These are phyloP conservation scores for Danielia reshetovae DNA, from an alignment of 805 yeast genomes.

Conservation along the genomic window DNA sequence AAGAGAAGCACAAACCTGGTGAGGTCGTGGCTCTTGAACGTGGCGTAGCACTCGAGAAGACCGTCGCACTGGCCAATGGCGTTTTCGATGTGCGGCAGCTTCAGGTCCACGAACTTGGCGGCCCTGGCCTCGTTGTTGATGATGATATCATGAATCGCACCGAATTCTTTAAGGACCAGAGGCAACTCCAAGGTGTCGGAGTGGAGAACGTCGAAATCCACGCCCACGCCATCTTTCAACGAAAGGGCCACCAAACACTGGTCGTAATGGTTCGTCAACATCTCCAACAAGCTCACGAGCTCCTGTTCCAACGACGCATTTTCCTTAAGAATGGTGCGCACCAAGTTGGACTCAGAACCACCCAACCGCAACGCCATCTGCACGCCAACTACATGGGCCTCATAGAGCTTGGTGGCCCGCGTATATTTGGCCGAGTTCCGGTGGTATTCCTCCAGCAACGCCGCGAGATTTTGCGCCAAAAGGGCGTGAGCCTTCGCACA, in stretches of 20 bases:
- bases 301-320: constrained; percentile 58
- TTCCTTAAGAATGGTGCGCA: constrained; percentile 20
- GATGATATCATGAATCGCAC: constrained; percentile 32
- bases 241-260: constrained; percentile 56
- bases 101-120: constrained; percentile 16
- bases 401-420: constrained; percentile 12
- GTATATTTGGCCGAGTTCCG: constrained; percentile 12
- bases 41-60: constrained; percentile 16
- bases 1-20: constrained; percentile 22
- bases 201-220: constrained; percentile 43
- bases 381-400: constrained; percentile 9
- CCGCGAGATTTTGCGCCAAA: constrained; percentile 1
- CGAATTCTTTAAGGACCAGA: constrained; percentile 41
- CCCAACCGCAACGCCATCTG: constrained; percentile 4
- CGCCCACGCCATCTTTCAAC: constrained; percentile 28
- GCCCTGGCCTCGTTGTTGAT: constrained; percentile 32
- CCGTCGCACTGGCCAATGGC: constrained; percentile 13
- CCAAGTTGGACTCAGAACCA: constrained; percentile 3
- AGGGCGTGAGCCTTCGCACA: constrained; percentile 5
- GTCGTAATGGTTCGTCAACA: constrained; percentile 80
- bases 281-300: constrained; percentile 62
- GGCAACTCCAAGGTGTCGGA: constrained; percentile 56
- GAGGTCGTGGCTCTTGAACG: constrained; percentile 22
- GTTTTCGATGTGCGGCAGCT: constrained; percentile 13
- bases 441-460: constrained; percentile 3